A percentile compares a stretch with the other conserved stretches of the same genome.
Conservation (phyloP, 208 protist species). For the Trypanosomatidae sp. region DNA sequence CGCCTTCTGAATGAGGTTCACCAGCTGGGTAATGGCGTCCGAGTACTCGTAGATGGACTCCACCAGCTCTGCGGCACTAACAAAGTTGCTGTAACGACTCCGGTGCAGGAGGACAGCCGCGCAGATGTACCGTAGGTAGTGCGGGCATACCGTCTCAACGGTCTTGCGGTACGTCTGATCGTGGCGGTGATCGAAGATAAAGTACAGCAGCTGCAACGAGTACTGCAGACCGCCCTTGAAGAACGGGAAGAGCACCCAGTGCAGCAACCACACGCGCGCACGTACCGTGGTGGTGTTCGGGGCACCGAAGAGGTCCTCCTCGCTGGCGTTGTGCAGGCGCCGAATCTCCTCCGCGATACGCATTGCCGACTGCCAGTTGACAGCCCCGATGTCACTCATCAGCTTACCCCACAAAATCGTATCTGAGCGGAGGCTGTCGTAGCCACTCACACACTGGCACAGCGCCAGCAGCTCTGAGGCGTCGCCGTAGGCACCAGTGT, state of each 20-base stretch:
- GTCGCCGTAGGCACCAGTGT: slow-evolving; percentile 80
- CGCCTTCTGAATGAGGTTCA: slow-evolving; percentile 65
- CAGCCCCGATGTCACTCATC: slow-evolving; percentile 79
- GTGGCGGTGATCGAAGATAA: slow-evolving; percentile 78
- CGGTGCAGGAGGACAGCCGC: slow-evolving; percentile 85
- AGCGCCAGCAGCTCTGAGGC: slow-evolving; percentile 81
- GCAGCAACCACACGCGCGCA: slow-evolving; percentile 85
- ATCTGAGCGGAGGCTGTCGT: slow-evolving; percentile 59
- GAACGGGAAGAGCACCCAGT: slow-evolving; percentile 93
- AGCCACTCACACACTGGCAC: slow-evolving; percentile 81
- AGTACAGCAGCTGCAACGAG: slow-evolving; percentile 75
- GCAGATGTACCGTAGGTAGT: slow-evolving; percentile 91
- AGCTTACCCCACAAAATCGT: slow-evolving; percentile 87
- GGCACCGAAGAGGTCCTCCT: slow-evolving; percentile 65
- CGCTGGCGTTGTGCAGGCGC: slow-evolving; percentile 64
- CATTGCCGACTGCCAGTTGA: slow-evolving; percentile 85
- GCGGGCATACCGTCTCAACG: slow-evolving; percentile 88
- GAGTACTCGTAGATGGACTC: slow-evolving; percentile 85
- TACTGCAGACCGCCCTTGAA: slow-evolving; percentile 89
- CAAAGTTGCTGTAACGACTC: slow-evolving; percentile 67
- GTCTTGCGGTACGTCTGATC: slow-evolving; percentile 76
- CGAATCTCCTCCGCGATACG: slow-evolving; percentile 73
- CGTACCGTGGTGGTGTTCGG: slow-evolving; percentile 66
- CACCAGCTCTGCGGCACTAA: slow-evolving; percentile 60
- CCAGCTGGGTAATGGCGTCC: slow-evolving; percentile 83